phyloP scores from a whole-genome alignment of 495 filamentous ascomycete genomes.

The Tuber indicum region DNA sequence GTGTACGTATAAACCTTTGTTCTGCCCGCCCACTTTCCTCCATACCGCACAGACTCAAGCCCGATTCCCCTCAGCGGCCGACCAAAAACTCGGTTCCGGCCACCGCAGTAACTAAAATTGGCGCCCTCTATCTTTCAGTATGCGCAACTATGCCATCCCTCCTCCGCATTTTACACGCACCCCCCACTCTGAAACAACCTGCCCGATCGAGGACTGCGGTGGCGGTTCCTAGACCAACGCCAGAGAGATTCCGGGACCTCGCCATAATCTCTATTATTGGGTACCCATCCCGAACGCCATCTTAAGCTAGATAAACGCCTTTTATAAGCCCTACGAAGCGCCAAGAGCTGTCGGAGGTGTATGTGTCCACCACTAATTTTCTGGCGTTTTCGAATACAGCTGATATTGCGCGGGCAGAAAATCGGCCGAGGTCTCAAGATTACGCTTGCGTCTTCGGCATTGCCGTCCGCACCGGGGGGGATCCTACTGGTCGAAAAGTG shows the following conservation, averaged over 20 bases:
- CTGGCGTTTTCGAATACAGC: no score
- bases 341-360: neutral
- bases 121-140: neutral
- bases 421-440: no score
- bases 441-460: neutral
- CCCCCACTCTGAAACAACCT: no score
- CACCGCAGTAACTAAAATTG: neutral
- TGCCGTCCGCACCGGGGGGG: neutral
- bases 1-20: neutral
- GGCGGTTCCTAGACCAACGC: no score
- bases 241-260: no score
- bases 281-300: neutral
- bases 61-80: neutral
- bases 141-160: neutral
- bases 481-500: neutral
- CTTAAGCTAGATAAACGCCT: neutral
- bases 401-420: no score
- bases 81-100: neutral
- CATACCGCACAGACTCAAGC: neutral
- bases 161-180: neutral
- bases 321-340: neutral
- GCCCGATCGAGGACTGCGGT: no score
- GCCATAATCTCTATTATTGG: no score
- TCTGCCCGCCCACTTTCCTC: neutral
- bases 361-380: neutral